Percentiles rank a stretch among this genome's conserved stretches.
These are phyloP conservation scores for Pseudotulostoma volvatum DNA, from an alignment of 495 filamentous ascomycete genomes.

Conservation along the genomic window DNA sequence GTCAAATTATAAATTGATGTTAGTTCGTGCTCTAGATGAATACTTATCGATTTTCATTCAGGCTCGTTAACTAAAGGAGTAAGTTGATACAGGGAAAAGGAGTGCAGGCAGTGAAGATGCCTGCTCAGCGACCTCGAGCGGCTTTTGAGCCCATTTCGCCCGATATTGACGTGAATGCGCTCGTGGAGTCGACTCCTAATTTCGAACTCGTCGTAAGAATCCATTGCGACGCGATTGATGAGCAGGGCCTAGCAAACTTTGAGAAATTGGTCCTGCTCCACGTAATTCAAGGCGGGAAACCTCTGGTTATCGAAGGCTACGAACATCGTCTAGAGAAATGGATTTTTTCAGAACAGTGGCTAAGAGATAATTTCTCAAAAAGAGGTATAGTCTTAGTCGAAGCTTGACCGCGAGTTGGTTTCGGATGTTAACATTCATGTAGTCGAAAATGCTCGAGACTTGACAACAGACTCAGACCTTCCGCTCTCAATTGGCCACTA, in stretches of 20 bases:
- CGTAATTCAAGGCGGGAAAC: conserved; percentile 69
- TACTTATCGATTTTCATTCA: too few species aligned
- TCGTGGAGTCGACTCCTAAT: conserved; percentile 64
- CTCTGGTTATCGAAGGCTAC: conserved; percentile 80
- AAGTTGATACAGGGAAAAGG: background rate
- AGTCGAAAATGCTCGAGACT: conserved; percentile 59
- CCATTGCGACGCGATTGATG: conserved; percentile 53
- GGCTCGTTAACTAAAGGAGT: too few species aligned
- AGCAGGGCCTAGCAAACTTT: conserved; percentile 54
- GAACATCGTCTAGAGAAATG: conserved; percentile 45
- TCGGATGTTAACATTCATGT: too few species aligned
- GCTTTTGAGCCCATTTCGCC: conserved; percentile 74
- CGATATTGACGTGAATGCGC: conserved; percentile 51
- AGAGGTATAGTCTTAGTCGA: too few species aligned
- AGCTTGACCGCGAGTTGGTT: background rate
- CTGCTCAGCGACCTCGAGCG: conserved; percentile 45
- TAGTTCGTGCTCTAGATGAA: too few species aligned
- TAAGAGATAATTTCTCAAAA: conserved; percentile 51
- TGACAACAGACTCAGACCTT: conserved; percentile 48
- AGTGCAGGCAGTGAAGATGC: conserved; percentile 35
- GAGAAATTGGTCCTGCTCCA: conserved; percentile 64
- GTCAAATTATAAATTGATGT: too few species aligned
- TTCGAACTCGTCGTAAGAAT: conserved; percentile 71
- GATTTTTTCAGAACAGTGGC: conserved; percentile 68
- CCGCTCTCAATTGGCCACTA: conserved; percentile 79